A percentile compares a stretch with the other conserved stretches of the same genome.
These are phyloP conservation scores for Delphinella strobiligena DNA, from an alignment of 2,329 filamentous ascomycete genomes.

Conservation along the genomic window DNA sequence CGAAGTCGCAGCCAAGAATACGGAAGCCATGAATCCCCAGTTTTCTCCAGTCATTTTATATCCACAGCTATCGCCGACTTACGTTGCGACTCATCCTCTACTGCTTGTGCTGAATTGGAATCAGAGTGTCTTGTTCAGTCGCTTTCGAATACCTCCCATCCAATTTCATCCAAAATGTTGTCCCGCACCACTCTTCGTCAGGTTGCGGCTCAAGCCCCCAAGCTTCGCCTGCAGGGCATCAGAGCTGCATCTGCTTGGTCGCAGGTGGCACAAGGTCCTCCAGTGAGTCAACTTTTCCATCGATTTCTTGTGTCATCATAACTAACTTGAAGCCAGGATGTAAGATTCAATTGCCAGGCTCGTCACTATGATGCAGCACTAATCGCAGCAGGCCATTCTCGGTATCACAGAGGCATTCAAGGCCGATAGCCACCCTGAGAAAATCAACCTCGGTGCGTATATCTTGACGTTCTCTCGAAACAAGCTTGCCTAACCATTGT, in stretches of 20 bases:
- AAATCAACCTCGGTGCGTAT: slow-evolving; percentile 83
- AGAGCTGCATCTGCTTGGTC: slow-evolving; percentile 75
- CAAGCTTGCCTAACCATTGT: slow-evolving; percentile 1
- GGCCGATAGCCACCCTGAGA: slow-evolving; percentile 82
- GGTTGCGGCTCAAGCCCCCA: slow-evolving; percentile 8
- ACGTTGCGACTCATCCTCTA: background rate
- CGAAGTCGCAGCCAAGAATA: slow-evolving; percentile 8
- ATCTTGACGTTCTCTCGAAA: background rate
- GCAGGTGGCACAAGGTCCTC: slow-evolving; percentile 84
- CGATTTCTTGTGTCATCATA: no score
- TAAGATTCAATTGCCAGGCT: background rate
- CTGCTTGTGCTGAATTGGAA: no score
- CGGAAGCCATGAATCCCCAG: slow-evolving; percentile 3
- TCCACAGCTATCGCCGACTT: background rate
- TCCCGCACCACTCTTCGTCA: slow-evolving; percentile 10
- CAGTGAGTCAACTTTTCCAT: slow-evolving; percentile 31
- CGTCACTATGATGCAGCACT: background rate
- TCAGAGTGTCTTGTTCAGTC: background rate
- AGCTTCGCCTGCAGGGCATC: slow-evolving; percentile 24
- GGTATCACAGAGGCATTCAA: slow-evolving; percentile 98
- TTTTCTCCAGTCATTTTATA: slow-evolving; percentile 8
- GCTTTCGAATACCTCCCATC: background rate
- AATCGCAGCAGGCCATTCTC: slow-evolving; percentile 47
- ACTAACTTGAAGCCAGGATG: slow-evolving; percentile 3
- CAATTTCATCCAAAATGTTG: slow-evolving; percentile 8